Percentiles rank a stretch among this genome's conserved stretches.
phyloP scores from a whole-genome alignment of 495 filamentous ascomycete genomes.

The Astrocystis sublimbata region DNA sequence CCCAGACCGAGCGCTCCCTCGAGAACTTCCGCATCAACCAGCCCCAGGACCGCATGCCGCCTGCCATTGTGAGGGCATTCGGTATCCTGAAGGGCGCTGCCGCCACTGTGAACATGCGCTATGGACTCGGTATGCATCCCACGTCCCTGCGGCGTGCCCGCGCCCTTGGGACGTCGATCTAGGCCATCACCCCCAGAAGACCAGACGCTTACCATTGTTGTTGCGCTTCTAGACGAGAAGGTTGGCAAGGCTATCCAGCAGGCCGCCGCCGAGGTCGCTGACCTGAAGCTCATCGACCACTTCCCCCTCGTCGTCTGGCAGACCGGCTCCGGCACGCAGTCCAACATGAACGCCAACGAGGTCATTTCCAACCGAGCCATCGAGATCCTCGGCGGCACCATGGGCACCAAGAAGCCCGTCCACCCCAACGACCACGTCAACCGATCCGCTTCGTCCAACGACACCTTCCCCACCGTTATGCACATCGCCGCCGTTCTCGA shows the following conservation, averaged over 20 bases:
- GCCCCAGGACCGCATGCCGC: conserved; percentile 97
- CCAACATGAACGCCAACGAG: conserved; percentile 99
- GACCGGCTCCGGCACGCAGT: conserved; percentile 97
- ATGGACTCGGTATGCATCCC: conserved; percentile 76
- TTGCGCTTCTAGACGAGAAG: conserved; percentile 67
- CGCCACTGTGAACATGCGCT: conserved; percentile 93
- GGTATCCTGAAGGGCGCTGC: conserved; percentile 97
- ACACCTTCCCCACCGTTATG: conserved; percentile 99
- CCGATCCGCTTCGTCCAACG: conserved; percentile 97
- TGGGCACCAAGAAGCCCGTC: conserved; percentile 96
- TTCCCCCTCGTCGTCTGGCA: conserved; percentile 99
- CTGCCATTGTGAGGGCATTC: conserved; percentile 87
- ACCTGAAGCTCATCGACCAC: conserved; percentile 93
- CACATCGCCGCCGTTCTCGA: conserved; percentile 97
- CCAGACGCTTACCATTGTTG: conserved; percentile 23
- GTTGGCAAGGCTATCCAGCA: conserved; percentile 91
- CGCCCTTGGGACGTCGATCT: conserved; percentile 19
- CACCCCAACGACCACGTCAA: conserved; percentile 99
- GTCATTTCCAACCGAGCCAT: conserved; percentile 99
- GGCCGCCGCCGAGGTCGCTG: conserved; percentile 90
- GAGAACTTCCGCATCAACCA: conserved; percentile 99
- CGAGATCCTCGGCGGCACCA: conserved; percentile 91
- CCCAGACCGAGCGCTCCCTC: conserved; percentile 95
- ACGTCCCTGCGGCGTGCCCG: not conserved
- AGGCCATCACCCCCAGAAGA: not conserved